Evolutionary conservation across 225 moss, liverwort and hornwort species (phyloP).

Genomic region (Physcomitrellopsis africana): DNA sequence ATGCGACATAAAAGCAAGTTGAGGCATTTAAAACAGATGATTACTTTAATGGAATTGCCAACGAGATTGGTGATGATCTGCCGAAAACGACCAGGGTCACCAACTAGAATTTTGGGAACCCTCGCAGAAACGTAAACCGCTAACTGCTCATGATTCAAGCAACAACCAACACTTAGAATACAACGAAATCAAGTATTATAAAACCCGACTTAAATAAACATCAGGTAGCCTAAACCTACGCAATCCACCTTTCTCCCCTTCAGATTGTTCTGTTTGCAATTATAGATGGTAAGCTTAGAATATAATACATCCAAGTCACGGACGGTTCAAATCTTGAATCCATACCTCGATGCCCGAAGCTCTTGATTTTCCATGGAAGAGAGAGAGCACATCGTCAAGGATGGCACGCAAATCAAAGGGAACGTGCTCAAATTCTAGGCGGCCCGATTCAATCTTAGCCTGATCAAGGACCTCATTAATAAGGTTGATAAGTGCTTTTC

Average conservation of each 20-base stretch:
- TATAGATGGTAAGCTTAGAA: neutral
- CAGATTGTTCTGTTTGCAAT: no score
- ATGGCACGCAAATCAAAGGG: conserved; percentile 69
- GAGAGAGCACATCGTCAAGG: conserved; percentile 75
- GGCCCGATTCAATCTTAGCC: conserved; percentile 77
- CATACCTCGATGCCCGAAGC: conserved; percentile 67
- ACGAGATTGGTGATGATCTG: conserved; percentile 76
- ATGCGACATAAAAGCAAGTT: neutral
- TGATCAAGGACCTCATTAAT: conserved; percentile 79
- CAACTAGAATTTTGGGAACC: conserved; percentile 69
- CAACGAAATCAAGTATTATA: neutral
- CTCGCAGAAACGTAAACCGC: conserved; percentile 69
- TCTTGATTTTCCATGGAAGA: conserved; percentile 73
- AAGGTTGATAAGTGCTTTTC: conserved; percentile 75
- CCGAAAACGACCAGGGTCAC: conserved; percentile 74
- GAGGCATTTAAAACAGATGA: conserved; percentile 2
- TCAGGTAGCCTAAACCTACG: neutral
- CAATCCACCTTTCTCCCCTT: neutral
- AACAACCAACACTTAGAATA: conserved; percentile 12
- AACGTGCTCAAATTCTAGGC: conserved; percentile 66
- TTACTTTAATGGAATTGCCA: conserved; percentile 74
- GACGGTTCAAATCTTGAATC: neutral
- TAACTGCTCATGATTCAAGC: conserved; percentile 45
- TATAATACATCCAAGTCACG: neutral
- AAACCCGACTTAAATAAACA: neutral